Conservation (phyloP, 1,139 yeast species). For the Candida buenavistaensis region DNA sequence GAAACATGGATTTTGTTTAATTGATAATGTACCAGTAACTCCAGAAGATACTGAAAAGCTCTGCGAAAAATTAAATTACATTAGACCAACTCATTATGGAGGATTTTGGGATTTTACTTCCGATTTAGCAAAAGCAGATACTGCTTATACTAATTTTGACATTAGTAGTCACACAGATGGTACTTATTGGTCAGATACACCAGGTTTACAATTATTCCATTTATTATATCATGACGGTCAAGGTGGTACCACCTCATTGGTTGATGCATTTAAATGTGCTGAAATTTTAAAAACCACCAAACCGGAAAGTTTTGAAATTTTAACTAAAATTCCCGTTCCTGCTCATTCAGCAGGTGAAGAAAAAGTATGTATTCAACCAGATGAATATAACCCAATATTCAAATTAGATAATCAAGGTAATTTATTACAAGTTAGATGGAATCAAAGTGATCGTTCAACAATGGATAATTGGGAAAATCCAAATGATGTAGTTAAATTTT, state of each 20-base stretch:
- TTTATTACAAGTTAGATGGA: constrained; percentile 71
- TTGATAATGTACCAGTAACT: constrained; percentile 61
- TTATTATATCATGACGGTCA: constrained; percentile 63
- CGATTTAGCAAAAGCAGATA: constrained; percentile 68
- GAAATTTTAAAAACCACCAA: constrained; percentile 42
- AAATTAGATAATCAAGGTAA: constrained; percentile 55
- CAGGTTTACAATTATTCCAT: constrained; percentile 74
- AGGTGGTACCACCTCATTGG: constrained; percentile 75
- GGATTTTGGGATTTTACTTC: constrained; percentile 84
- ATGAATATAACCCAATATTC: constrained; percentile 60
- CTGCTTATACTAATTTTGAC: constrained; percentile 73
- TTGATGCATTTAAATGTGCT: constrained; percentile 71
- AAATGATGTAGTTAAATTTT: constrained; percentile 55
- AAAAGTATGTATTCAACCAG: constrained; percentile 65
- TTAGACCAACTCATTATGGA: constrained; percentile 75
- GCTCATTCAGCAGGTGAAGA: constrained; percentile 81
- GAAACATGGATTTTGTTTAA: constrained; percentile 63
- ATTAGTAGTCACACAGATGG: constrained; percentile 75
- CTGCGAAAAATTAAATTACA: constrained; percentile 60
- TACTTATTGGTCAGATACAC: constrained; percentile 77
- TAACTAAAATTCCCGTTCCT: constrained; percentile 57
- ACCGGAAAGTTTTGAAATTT: constrained; percentile 57
- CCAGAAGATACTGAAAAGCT: constrained; percentile 64
- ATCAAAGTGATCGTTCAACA: constrained; percentile 70
- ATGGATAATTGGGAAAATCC: constrained; percentile 61